Evolutionary conservation across 2,329 filamentous ascomycete genomes (phyloP).

Genomic region (Hortaea werneckii): DNA sequence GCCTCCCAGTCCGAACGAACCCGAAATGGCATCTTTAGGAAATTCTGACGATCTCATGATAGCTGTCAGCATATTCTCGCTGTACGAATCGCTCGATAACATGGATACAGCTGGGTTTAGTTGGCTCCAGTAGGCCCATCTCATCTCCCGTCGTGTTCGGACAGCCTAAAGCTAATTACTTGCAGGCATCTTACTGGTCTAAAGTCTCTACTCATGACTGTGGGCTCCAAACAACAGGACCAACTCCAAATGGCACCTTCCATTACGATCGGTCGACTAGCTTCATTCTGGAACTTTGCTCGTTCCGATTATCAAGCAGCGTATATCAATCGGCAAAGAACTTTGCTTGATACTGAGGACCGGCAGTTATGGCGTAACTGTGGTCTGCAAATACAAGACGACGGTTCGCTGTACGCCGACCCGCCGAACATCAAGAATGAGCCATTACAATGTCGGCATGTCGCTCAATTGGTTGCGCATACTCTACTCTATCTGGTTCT

Average conservation of each 20-base stretch:
- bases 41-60: conserved; percentile 51
- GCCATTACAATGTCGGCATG: conserved; percentile 17
- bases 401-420: conserved; percentile 36
- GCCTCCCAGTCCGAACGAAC: conserved; percentile 11
- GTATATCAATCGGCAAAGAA: conserved; percentile 50
- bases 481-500: conserved; percentile 55
- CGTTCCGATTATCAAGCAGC: conserved; percentile 30
- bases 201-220: conserved; percentile 48
- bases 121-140: not conserved
- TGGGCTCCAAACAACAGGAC: conserved; percentile 17
- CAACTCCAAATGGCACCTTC: conserved; percentile 33
- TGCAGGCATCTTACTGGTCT: conserved; percentile 52
- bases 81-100: conserved; percentile 56
- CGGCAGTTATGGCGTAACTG: conserved; percentile 52
- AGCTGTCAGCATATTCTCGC: conserved; percentile 54
- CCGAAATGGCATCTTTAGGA: conserved; percentile 21
- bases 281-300: conserved; percentile 60
- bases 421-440: conserved; percentile 44
- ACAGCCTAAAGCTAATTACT: too few species aligned
- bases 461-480: conserved; percentile 44
- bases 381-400: conserved; percentile 46
- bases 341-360: conserved; percentile 52
- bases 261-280: conserved; percentile 46
- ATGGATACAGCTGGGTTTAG: conserved; percentile 48
- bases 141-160: not conserved